phyloP scores from a whole-genome alignment of 2,329 filamentous ascomycete genomes.

The Curvularia lunata region DNA sequence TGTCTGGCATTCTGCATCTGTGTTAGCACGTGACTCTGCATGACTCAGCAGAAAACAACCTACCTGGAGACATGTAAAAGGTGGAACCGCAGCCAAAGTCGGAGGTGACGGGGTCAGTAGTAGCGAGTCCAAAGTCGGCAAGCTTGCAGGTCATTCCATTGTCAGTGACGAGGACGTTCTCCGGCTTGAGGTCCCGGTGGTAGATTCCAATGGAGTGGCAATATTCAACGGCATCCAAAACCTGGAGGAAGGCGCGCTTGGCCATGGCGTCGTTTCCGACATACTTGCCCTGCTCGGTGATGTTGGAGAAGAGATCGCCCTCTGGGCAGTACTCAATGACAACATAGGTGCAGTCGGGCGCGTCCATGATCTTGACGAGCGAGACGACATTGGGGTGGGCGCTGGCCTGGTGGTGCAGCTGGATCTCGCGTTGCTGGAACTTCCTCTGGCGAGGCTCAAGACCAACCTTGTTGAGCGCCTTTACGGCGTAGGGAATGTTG shows the following conservation, averaged over 20 bases:
- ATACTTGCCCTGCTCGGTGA: constrained; percentile 93
- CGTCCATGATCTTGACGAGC: constrained; percentile 91
- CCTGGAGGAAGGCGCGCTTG: constrained; percentile 88
- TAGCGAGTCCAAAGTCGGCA: constrained; percentile 96
- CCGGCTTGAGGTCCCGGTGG: constrained; percentile 96
- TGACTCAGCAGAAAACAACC: constrained; percentile 45
- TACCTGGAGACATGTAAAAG: constrained; percentile 99
- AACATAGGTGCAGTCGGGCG: constrained; percentile 90
- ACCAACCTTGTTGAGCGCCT: constrained; percentile 93
- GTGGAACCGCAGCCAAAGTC: constrained; percentile 98
- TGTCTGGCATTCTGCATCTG: constrained; percentile 81
- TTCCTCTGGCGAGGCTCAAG: constrained; percentile 84
- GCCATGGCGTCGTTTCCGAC: constrained; percentile 89
- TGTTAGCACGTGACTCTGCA: constrained; percentile 32
- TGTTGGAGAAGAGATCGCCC: constrained; percentile 95
- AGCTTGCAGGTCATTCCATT: constrained; percentile 89
- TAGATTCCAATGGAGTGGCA: constrained; percentile 95
- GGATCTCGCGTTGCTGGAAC: constrained; percentile 93
- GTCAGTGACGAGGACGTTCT: constrained; percentile 94
- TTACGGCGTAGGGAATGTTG: constrained; percentile 86
- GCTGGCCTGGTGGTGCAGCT: constrained; percentile 86
- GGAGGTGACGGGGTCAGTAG: constrained; percentile 79
- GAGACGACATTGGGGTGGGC: constrained; percentile 92
- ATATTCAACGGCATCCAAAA: constrained; percentile 93
- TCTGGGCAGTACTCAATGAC: constrained; percentile 97